Evolutionary conservation across 2,329 filamentous ascomycete species (phyloP).

Genomic region (Pochonia chlamydosporia): DNA sequence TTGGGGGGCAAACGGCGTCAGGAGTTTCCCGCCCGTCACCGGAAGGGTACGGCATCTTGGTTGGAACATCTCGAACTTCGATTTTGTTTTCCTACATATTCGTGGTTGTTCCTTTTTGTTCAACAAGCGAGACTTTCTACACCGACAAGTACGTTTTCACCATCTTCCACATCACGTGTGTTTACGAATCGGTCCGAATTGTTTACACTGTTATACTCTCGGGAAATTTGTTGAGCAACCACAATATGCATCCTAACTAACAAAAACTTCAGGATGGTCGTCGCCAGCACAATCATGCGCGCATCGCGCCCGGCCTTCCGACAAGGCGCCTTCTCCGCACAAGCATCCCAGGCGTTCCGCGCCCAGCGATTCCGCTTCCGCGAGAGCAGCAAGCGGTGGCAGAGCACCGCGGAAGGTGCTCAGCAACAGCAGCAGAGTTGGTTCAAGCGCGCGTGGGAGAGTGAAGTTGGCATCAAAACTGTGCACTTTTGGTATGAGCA

Average conservation of each 20-base stretch:
- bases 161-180: no score
- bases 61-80: not conserved
- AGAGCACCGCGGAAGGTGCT: slow-evolving; percentile 56
- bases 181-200: no score
- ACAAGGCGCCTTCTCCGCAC: slow-evolving; percentile 31
- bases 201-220: no score
- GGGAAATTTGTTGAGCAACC: slow-evolving; percentile 1
- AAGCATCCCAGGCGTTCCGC: slow-evolving; percentile 41
- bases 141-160: no score
- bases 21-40: not conserved
- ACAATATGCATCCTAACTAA: not conserved
- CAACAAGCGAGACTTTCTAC: not conserved
- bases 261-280: slow-evolving; percentile 33
- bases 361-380: slow-evolving; percentile 34
- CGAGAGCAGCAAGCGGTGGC: slow-evolving; percentile 53
- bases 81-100: no score
- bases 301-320: slow-evolving; percentile 51
- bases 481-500: slow-evolving; percentile 90
- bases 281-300: slow-evolving; percentile 45
- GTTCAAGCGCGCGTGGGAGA: slow-evolving; percentile 79
- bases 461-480: slow-evolving; percentile 78
- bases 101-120: not conserved
- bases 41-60: not conserved
- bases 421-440: slow-evolving; percentile 41
- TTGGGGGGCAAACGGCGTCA: not conserved